These are phyloP conservation scores for Phalaenopsis equestris DNA, from an alignment of 106 monocot species.

Conservation along the genomic window DNA sequence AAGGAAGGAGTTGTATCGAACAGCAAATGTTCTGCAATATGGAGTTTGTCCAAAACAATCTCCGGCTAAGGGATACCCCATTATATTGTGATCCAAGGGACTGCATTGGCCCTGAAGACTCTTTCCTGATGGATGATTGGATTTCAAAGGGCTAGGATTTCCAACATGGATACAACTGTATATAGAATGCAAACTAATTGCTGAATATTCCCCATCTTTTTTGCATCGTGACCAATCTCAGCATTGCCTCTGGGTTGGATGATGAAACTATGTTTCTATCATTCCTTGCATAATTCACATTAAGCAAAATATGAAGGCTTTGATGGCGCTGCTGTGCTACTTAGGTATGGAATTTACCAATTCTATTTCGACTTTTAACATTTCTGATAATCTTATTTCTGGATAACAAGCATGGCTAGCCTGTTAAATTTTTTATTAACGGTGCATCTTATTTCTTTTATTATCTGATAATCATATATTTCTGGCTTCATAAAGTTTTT, in stretches of 20 bases:
- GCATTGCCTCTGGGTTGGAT: background rate
- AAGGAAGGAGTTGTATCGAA: constrained; percentile 29
- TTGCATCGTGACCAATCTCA: background rate
- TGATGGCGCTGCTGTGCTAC: background rate
- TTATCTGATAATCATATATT: background rate
- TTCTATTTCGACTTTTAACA: background rate
- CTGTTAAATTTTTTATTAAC: background rate
- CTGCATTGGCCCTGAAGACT: constrained; percentile 19
- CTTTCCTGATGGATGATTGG: constrained; percentile 51
- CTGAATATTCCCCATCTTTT: background rate
- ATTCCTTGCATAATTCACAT: background rate
- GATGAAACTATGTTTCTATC: background rate
- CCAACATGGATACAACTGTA: background rate
- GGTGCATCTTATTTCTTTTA: background rate
- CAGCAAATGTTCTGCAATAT: constrained; percentile 41
- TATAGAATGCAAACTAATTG: background rate
- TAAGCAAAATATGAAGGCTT: background rate
- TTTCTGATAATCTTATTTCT: background rate
- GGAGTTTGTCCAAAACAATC: constrained; percentile 70
- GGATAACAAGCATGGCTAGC: background rate
- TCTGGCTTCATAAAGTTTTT: background rate
- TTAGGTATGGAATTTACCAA: background rate
- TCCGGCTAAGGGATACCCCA: constrained; percentile 18
- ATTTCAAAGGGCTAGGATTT: constrained; percentile 15
- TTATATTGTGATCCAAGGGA: constrained; percentile 6